Percentiles rank a stretch among this genome's conserved stretches.
phyloP scores from a whole-genome alignment of 805 yeast species.

The Metschnikowia picachoensis region DNA sequence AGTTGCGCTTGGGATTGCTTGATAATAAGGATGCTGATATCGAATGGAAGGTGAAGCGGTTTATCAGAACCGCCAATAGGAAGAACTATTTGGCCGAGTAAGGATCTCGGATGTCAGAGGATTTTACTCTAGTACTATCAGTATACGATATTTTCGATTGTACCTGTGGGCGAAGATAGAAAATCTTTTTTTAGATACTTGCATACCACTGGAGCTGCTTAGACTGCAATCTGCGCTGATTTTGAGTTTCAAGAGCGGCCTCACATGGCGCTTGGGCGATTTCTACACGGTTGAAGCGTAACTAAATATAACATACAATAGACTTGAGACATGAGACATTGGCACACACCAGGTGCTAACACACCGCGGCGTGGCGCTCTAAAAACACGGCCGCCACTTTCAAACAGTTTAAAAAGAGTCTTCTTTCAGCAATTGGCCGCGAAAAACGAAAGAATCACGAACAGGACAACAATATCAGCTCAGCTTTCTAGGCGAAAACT shows the following conservation, averaged over 20 bases:
- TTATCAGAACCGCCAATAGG: slow-evolving; percentile 91
- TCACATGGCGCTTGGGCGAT: too few species aligned
- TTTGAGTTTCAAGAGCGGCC: not conserved
- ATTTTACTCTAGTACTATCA: too few species aligned
- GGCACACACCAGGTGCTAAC: not conserved
- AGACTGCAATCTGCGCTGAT: not conserved
- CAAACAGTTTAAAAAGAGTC: too few species aligned
- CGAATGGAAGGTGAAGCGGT: slow-evolving; percentile 95
- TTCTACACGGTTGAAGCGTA: not conserved
- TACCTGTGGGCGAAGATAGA: too few species aligned
- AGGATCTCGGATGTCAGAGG: not conserved
- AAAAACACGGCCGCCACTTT: too few species aligned
- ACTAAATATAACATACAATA: slow-evolving; percentile 7
- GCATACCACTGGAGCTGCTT: not conserved
- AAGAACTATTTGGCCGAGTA: slow-evolving; percentile 69
- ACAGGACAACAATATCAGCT: too few species aligned
- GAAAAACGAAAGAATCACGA: too few species aligned
- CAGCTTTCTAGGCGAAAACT: not conserved
- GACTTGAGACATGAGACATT: slow-evolving; percentile 2
- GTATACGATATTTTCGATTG: too few species aligned
- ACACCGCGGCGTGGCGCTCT: too few species aligned
- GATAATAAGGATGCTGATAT: slow-evolving; percentile 96
- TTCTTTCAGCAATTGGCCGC: too few species aligned
- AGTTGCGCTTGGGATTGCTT: slow-evolving; percentile 80
- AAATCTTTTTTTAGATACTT: not conserved